These are phyloP conservation scores for Coprinopsis cinerea DNA, from an alignment of 768 basidiomycete genomes.

Conservation along the genomic window DNA sequence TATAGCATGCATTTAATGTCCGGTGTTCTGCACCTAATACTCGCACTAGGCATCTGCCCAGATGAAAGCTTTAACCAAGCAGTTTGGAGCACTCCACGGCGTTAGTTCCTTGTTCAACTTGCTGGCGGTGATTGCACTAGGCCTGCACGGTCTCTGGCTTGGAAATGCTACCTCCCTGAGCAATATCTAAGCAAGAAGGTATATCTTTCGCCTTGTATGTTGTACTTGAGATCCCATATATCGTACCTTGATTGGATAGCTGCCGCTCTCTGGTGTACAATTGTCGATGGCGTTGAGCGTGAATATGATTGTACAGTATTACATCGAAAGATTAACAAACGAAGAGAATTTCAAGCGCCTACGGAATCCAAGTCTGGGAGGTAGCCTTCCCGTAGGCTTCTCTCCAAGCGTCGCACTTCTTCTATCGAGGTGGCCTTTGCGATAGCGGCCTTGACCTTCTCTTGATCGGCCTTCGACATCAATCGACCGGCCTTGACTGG, in stretches of 20 bases:
- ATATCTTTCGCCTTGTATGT: not conserved
- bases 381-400: constrained; percentile 79
- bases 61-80: constrained; percentile 65
- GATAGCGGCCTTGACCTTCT: constrained; percentile 81
- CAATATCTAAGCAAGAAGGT: no score
- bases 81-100: constrained; percentile 64
- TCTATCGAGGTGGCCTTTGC: constrained; percentile 88
- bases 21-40: constrained; percentile 5
- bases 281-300: constrained; percentile 4
- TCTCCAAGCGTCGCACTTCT: constrained; percentile 78
- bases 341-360: constrained; percentile 46
- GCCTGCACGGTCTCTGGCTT: constrained; percentile 70
- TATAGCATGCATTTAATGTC: constrained; percentile 11
- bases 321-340: not conserved
- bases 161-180: constrained; percentile 42
- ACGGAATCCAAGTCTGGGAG: constrained; percentile 73
- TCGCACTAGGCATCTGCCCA: constrained; percentile 54
- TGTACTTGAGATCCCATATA: no score
- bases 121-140: constrained; percentile 48
- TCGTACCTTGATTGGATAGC: no score
- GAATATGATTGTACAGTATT: constrained; percentile 7
- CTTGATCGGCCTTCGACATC: constrained; percentile 89
- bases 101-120: constrained; percentile 66
- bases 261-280: not conserved
- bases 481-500: constrained; percentile 74